Evolutionary conservation across 148 eudicot genomes (phyloP).

Genomic region (Rheum nobile): DNA sequence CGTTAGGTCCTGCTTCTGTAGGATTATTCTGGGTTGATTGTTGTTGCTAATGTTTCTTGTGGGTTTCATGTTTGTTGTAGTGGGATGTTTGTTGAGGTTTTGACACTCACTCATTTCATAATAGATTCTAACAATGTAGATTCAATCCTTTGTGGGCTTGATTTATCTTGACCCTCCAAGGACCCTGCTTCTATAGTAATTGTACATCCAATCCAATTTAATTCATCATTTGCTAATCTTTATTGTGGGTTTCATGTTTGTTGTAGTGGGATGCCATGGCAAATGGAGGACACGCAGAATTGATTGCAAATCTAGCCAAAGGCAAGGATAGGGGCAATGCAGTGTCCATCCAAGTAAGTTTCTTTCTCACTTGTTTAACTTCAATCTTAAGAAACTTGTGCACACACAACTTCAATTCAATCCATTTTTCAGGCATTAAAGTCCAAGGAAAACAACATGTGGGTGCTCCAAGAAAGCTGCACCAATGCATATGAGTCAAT

Average conservation of each 20-base stretch:
- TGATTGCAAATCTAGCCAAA: conserved; percentile 36
- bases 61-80: conserved; percentile 8
- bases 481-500: neutral
- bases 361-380: neutral
- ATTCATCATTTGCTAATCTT: neutral
- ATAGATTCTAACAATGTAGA: no score
- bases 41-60: no score
- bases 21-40: neutral
- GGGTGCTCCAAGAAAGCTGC: conserved; percentile 6
- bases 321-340: conserved; percentile 35
- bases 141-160: no score
- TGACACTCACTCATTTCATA: no score
- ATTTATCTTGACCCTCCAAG: no score
- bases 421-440: neutral
- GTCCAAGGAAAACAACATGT: conserved; percentile 6
- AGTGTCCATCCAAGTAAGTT: conserved; percentile 41
- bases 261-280: conserved; percentile 40
- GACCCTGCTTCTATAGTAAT: no score
- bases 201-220: no score
- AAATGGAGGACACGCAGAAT: conserved; percentile 31
- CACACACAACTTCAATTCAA: neutral
- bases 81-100: no score
- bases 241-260: neutral
- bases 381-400: neutral
- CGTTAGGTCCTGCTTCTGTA: no score